Evolutionary conservation across 2,329 filamentous ascomycete species (phyloP).

Genomic region (Cyphellophora europaea): DNA sequence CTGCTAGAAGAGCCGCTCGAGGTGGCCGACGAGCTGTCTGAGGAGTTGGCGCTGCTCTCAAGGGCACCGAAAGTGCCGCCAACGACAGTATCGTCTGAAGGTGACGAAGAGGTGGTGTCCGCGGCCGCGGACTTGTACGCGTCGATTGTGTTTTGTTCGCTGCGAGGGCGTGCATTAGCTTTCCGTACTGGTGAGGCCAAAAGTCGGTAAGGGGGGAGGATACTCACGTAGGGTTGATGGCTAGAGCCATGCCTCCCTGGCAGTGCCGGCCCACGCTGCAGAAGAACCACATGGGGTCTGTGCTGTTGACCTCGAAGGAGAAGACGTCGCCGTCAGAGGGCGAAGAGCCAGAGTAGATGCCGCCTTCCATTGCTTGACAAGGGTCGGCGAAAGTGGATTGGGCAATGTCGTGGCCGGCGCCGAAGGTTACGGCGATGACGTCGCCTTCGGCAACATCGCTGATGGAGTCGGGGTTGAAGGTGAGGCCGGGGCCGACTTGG

Average conservation of each 20-base stretch:
- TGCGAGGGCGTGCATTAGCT: no score
- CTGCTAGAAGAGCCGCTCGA: neutral
- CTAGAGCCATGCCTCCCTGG: constrained; percentile 41
- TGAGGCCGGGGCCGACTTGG: constrained; percentile 23
- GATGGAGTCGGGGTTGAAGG: constrained; percentile 36
- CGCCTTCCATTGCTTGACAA: constrained; percentile 33
- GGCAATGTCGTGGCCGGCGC: constrained; percentile 42
- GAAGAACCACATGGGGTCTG: constrained; percentile 41
- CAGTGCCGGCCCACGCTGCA: constrained; percentile 42
- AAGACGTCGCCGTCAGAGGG: constrained; percentile 24
- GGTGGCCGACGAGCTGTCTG: neutral
- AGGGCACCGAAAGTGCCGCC: constrained; percentile 13
- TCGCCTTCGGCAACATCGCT: constrained; percentile 35
- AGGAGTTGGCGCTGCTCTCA: neutral
- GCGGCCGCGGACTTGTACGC: constrained; percentile 15
- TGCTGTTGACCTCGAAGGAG: constrained; percentile 36
- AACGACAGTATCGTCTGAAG: constrained; percentile 8
- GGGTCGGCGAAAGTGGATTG: constrained; percentile 40
- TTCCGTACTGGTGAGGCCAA: no score
- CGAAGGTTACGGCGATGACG: constrained; percentile 45
- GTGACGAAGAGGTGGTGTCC: constrained; percentile 4
- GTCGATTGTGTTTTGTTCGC: constrained; percentile 10
- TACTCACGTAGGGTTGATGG: constrained; percentile 38
- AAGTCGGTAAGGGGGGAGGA: neutral
- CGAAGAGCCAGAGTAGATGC: constrained; percentile 39